Evolutionary conservation across 441 rosid species (phyloP).

Genomic region (Gossypium lobatum): DNA sequence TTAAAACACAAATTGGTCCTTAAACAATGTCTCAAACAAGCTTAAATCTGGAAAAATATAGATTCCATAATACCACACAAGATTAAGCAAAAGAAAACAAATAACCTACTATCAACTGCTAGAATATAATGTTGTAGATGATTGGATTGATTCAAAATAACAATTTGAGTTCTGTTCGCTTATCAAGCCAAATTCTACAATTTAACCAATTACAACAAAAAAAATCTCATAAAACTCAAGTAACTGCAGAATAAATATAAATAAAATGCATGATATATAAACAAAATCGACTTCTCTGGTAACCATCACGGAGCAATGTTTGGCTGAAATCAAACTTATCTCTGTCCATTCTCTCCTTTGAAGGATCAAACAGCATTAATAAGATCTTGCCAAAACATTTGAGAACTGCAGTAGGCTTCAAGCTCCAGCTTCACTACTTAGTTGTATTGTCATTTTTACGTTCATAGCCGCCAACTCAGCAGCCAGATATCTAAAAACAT

Average conservation of each 20-base stretch:
- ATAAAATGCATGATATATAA: not conserved
- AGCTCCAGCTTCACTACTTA: constrained; percentile 44
- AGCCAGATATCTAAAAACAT: constrained; percentile 82
- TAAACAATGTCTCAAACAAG: not conserved
- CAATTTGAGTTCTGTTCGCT: not conserved
- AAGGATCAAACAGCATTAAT: not conserved
- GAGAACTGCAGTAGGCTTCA: constrained; percentile 9
- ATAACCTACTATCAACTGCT: not conserved
- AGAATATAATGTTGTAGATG: not conserved
- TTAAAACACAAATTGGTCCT: not conserved
- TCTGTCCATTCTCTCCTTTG: not conserved
- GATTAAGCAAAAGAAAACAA: not conserved
- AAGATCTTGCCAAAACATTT: not conserved
- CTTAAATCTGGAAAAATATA: not conserved
- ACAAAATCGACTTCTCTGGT: not conserved
- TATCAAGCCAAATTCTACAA: not conserved
- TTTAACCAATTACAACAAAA: not conserved
- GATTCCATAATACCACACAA: not conserved
- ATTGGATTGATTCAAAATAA: not conserved
- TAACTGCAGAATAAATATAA: not conserved
- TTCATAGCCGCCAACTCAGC: constrained; percentile 95
- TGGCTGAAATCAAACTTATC: not conserved
- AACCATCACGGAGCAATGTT: not conserved
- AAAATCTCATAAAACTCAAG: not conserved
- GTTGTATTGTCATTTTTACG: constrained; percentile 62